Base-by-base conservation (phyloP, 805 yeast species). In the Metschnikowia lochheadii region DNA sequence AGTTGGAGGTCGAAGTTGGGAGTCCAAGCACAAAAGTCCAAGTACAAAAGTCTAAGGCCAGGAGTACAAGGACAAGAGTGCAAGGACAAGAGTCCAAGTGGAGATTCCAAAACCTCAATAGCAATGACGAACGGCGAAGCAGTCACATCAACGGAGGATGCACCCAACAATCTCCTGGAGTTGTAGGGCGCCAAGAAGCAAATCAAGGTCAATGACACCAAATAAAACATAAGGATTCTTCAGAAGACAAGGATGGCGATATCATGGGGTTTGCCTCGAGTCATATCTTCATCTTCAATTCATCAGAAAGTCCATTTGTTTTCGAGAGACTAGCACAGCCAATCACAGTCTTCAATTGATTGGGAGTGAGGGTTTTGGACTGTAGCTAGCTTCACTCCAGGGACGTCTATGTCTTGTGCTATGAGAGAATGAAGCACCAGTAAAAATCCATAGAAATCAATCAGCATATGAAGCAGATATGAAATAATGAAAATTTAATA, bases 61-160 rank as follows among this genome's bases (percentile, higher is more conserved):
- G n/a, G n/a, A n/a, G n/a, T n/a, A n/a, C 5, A 1, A 21, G 7
- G 6, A 1, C 23, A 5, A 21, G 23, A 21, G 23, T 21, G 2
- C 23, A 21, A 21, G 7, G 5, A 6, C 23, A 21, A 21, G 23
- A 6, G 23, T 21, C 23, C 23, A 21, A 21, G 23, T 21, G 6
- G 6, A 21, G 23, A 21, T 5, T 21, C 23, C 23, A 21, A n/a
- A n/a, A n/a, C n/a, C 33, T 65, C 70, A 50, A 85, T 79, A 32
- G 92, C 87, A 67, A 87, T 81, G 48, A 86, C 92, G 58, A 86
- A 86, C 14, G 94, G 92, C 14, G 91, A 85, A 11, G 89, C 87
- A 14, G 83, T 68, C 40, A 85, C 85, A 47, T 77, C 81, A 44
- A 73, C 77, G 44, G 77, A 64, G 31, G 78, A 71, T 50, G 80